Evolutionary conservation across 108 stramenopile genomes (phyloP).

Genomic region (Skeletonema menzelii): DNA sequence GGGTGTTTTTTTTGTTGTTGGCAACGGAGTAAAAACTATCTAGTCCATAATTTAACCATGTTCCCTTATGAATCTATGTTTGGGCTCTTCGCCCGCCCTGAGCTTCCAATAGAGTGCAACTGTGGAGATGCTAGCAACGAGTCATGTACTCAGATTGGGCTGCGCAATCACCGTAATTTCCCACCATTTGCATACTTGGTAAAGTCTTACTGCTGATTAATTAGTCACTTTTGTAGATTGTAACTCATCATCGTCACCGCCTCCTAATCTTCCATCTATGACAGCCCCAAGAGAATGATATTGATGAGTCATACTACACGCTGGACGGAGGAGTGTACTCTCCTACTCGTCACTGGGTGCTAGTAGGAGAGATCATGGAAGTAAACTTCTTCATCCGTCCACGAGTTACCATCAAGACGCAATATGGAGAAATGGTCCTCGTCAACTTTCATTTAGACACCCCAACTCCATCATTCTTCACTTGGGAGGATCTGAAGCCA

Average conservation of each 20-base stretch:
- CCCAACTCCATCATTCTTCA: neutral
- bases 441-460: neutral
- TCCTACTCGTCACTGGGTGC: slow-evolving; percentile 1
- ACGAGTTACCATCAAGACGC: neutral
- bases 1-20: neutral
- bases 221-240: neutral
- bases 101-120: neutral
- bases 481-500: neutral
- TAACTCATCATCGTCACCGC: neutral
- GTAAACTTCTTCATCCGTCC: neutral
- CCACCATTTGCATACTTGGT: neutral
- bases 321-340: neutral
- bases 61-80: neutral
- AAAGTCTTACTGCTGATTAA: neutral
- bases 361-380: neutral
- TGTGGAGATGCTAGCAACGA: neutral
- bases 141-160: neutral
- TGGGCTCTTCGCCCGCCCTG: neutral
- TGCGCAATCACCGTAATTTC: neutral
- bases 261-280: neutral
- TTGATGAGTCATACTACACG: neutral
- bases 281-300: neutral
- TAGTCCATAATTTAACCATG: neutral
- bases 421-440: neutral
- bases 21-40: neutral